Evolutionary conservation across 2,329 filamentous ascomycete species (phyloP).

Genomic region (Monosporascus ibericus): DNA sequence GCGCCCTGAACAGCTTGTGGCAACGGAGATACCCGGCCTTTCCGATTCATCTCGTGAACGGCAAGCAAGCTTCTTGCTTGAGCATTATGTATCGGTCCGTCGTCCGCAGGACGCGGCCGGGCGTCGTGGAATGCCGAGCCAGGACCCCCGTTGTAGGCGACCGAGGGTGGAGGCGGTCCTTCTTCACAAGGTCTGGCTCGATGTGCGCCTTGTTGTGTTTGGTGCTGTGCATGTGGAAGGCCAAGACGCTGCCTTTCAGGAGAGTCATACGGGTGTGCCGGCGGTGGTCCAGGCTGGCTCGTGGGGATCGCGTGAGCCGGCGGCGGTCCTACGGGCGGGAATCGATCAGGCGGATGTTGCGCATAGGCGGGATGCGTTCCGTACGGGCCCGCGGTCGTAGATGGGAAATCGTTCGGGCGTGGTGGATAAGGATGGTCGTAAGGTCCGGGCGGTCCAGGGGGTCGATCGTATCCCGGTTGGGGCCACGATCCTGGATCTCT

Average conservation of each 20-base stretch:
- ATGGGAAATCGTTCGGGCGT: conserved; percentile 43
- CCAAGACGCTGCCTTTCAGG: conserved; percentile 43
- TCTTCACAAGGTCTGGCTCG: conserved; percentile 41
- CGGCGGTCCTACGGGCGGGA: conserved; percentile 27
- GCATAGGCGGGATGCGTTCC: conserved; percentile 30
- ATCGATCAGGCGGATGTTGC: conserved; percentile 33
- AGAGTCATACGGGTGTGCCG: conserved; percentile 38
- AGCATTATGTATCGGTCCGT: conserved; percentile 49
- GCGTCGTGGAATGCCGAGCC: conserved; percentile 37
- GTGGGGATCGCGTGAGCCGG: conserved; percentile 25
- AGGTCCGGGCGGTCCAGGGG: conserved; percentile 25
- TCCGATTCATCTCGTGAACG: conserved; percentile 73
- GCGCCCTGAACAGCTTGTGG: conserved; percentile 92
- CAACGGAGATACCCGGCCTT: conserved; percentile 78
- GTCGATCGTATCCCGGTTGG: conserved; percentile 35
- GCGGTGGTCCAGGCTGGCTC: conserved; percentile 20
- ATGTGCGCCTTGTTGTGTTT: conserved; percentile 27
- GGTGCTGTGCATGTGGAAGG: conserved; percentile 27
- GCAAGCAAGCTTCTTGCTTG: conserved; percentile 65
- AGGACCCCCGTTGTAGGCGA: conserved; percentile 41
- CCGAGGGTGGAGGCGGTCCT: conserved; percentile 41
- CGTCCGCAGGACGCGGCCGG: conserved; percentile 38
- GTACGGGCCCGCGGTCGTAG: conserved; percentile 34
- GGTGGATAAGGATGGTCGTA: conserved; percentile 38
- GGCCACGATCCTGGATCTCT: conserved; percentile 29